Evolutionary conservation across 2,329 filamentous ascomycete species (phyloP).

Genomic region (Cytospora mali): DNA sequence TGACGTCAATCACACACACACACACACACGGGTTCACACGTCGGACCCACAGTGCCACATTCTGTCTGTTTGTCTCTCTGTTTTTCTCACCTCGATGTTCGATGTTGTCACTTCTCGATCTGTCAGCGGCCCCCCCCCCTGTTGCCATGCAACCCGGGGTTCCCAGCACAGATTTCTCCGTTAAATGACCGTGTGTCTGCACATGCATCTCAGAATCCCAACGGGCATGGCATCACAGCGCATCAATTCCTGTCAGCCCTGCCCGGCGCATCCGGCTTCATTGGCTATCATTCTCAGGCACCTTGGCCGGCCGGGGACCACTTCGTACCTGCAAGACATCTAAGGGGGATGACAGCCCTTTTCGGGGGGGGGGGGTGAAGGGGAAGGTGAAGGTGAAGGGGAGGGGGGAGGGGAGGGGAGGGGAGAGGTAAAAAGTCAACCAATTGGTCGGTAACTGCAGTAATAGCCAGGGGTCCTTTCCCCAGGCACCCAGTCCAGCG

Average conservation of each 20-base stretch:
- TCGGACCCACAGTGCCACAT: background rate
- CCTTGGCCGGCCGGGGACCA: conserved; percentile 7
- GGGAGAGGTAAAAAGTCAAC: background rate
- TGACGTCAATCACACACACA: conserved; percentile 1
- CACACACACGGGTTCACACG: background rate
- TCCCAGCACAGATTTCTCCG: background rate
- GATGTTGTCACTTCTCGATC: background rate
- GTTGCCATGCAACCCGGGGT: background rate
- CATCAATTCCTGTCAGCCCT: conserved; percentile 22
- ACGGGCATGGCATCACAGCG: background rate
- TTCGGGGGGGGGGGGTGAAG: background rate
- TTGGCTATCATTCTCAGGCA: conserved; percentile 11
- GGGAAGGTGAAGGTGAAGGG: background rate
- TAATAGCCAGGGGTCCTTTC: background rate
- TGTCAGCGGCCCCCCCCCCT: background rate
- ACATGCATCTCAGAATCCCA: background rate
- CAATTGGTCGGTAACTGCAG: conserved; percentile 8
- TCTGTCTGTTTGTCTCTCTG: no score
- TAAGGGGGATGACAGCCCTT: conserved; percentile 9
- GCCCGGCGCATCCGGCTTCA: background rate
- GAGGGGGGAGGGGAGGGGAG: background rate
- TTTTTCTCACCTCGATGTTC: no score
- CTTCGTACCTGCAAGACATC: conserved; percentile 22
- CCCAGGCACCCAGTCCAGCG: conserved; percentile 12
- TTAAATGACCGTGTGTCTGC: background rate